Conservation (phyloP, 139 green algal genomes). For the Axilococcus clingmanii region DNA sequence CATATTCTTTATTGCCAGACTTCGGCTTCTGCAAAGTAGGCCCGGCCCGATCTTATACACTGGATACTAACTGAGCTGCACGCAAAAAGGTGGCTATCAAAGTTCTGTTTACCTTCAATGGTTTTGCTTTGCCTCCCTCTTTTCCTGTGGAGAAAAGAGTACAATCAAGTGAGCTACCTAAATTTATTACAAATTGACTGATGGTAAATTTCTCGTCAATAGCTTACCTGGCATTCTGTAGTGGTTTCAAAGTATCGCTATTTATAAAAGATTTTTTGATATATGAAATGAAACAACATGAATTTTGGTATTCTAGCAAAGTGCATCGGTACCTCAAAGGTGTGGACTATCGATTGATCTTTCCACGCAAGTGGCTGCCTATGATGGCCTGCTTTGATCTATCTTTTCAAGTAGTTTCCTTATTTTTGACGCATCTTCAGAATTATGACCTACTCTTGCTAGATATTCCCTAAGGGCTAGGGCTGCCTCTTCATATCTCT, state of each 20-base stretch:
- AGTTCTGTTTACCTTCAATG: conserved; percentile 7
- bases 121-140: conserved; percentile 27
- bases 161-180: too few relatives aligned
- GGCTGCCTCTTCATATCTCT: conserved; percentile 14
- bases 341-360: background rate
- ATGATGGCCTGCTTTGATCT: background rate
- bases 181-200: too few relatives aligned
- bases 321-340: background rate
- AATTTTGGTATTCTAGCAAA: background rate
- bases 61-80: background rate
- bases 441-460: background rate
- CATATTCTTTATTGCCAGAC: conserved; percentile 15
- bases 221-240: too few relatives aligned
- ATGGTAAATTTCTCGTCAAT: too few relatives aligned
- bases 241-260: too few relatives aligned
- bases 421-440: conserved; percentile 13
- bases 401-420: background rate
- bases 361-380: background rate
- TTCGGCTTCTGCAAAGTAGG: conserved; percentile 14
- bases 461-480: conserved; percentile 13
- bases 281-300: too few relatives aligned
- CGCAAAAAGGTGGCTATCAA: too few relatives aligned
- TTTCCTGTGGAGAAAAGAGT: conserved; percentile 12
- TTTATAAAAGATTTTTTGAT: too few relatives aligned
- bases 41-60: background rate